Evolutionary conservation across 768 basidiomycete genomes (phyloP).

Genomic region (Lactarius deliciosus): DNA sequence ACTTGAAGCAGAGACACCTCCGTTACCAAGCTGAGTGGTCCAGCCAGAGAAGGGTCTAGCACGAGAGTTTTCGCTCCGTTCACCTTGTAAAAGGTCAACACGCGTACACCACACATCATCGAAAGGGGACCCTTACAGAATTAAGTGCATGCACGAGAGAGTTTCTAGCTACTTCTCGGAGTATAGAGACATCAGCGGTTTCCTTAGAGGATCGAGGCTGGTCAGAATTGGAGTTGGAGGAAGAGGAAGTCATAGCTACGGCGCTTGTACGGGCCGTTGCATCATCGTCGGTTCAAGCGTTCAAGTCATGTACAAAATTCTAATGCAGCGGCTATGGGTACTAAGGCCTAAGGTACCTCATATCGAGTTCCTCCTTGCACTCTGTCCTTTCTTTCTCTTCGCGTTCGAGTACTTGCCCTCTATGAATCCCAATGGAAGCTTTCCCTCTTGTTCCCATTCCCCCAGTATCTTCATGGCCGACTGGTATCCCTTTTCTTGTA

Average conservation of each 20-base stretch:
- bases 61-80: conserved; percentile 96
- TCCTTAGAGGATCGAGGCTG: conserved; percentile 40
- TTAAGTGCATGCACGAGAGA: conserved; percentile 85
- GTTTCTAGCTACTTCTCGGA: conserved; percentile 79
- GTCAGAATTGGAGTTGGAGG: conserved; percentile 35
- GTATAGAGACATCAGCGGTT: conserved; percentile 55
- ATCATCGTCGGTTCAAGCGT: background rate
- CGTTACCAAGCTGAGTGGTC: conserved; percentile 91
- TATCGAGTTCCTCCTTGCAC: conserved; percentile 75
- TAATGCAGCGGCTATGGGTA: background rate
- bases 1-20: conserved; percentile 94
- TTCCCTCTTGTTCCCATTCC: conserved; percentile 80
- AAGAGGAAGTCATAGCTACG: conserved; percentile 30
- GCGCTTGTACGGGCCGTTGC: conserved; percentile 16
- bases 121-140: conserved; percentile 46
- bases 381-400: conserved; percentile 64
- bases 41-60: conserved; percentile 83
- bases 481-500: conserved; percentile 76
- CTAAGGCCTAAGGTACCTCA: conserved; percentile 31
- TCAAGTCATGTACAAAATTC: background rate
- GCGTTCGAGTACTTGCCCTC: conserved; percentile 51
- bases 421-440: conserved; percentile 72
- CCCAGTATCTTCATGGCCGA: conserved; percentile 70
- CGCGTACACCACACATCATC: background rate
- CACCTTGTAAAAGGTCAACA: conserved; percentile 47